phyloP scores from a whole-genome alignment of 768 basidiomycete species.

The Pholiota microspora region DNA sequence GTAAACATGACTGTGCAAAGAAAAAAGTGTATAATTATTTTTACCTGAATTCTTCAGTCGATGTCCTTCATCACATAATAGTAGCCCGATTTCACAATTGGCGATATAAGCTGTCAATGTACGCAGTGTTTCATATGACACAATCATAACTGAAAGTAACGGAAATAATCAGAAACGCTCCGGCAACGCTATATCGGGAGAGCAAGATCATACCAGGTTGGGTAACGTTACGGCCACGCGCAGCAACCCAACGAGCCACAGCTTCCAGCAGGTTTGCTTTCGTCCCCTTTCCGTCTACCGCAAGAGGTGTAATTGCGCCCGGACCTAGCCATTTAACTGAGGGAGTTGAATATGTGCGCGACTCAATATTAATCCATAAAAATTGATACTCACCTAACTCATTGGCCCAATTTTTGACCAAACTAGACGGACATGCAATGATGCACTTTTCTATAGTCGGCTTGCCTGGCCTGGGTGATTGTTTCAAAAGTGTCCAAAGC shows the following conservation, averaged over 20 bases:
- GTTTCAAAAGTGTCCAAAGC: slow-evolving; percentile 93
- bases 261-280: slow-evolving; percentile 77
- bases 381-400: slow-evolving; percentile 72
- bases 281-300: slow-evolving; percentile 90
- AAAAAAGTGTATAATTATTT: not conserved
- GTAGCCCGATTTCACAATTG: slow-evolving; percentile 78
- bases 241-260: slow-evolving; percentile 88
- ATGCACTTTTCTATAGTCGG: slow-evolving; percentile 95
- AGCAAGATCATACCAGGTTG: slow-evolving; percentile 85
- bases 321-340: slow-evolving; percentile 95
- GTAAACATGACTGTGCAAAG: too few species aligned
- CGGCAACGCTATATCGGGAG: not conserved
- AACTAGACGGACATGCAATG: slow-evolving; percentile 93
- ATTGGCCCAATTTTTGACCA: slow-evolving; percentile 99
- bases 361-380: not conserved
- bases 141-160: slow-evolving; percentile 85
- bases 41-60: slow-evolving; percentile 92
- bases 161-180: not conserved
- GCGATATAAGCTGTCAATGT: slow-evolving; percentile 75
- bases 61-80: slow-evolving; percentile 98
- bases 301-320: slow-evolving; percentile 76
- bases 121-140: slow-evolving; percentile 95
- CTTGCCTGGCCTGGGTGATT: slow-evolving; percentile 86
- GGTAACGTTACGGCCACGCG: slow-evolving; percentile 84
- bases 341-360: not conserved